Evolutionary conservation across 768 basidiomycete species (phyloP).

Genomic region (Nidularia sp.): DNA sequence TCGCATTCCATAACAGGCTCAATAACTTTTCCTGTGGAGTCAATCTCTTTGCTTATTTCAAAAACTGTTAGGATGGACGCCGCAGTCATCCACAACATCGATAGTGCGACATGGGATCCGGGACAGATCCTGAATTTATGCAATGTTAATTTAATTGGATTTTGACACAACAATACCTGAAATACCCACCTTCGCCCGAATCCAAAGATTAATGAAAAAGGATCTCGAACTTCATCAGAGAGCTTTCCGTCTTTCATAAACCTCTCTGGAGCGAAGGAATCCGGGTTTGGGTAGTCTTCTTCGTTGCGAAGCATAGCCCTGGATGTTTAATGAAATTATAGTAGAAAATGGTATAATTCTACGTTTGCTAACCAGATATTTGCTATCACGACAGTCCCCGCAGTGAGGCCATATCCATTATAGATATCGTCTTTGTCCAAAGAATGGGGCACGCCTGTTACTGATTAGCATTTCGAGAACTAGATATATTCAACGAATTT

Average conservation of each 20-base stretch:
- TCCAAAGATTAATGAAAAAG: neutral
- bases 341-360: neutral
- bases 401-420: slow-evolving; percentile 39
- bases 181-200: neutral
- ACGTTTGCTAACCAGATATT: slow-evolving; percentile 25
- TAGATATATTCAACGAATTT: neutral
- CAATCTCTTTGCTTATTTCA: neutral
- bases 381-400: slow-evolving; percentile 29
- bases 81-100: neutral
- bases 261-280: slow-evolving; percentile 15
- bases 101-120: neutral
- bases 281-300: neutral
- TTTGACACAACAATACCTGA: too few relatives aligned
- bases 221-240: neutral
- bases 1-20: too few relatives aligned
- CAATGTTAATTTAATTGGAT: too few relatives aligned
- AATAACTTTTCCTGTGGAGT: too few relatives aligned
- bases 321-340: neutral
- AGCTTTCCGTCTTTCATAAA: slow-evolving; percentile 7
- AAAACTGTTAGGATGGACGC: neutral
- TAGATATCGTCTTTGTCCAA: slow-evolving; percentile 38
- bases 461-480: neutral
- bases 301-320: slow-evolving; percentile 14
- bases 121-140: neutral
- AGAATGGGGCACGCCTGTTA: slow-evolving; percentile 25